Evolutionary conservation across 805 yeast genomes (phyloP), one percentile per base, ranked within the genome.

Genomic region (Blastobotrys peoriensis): DNA sequence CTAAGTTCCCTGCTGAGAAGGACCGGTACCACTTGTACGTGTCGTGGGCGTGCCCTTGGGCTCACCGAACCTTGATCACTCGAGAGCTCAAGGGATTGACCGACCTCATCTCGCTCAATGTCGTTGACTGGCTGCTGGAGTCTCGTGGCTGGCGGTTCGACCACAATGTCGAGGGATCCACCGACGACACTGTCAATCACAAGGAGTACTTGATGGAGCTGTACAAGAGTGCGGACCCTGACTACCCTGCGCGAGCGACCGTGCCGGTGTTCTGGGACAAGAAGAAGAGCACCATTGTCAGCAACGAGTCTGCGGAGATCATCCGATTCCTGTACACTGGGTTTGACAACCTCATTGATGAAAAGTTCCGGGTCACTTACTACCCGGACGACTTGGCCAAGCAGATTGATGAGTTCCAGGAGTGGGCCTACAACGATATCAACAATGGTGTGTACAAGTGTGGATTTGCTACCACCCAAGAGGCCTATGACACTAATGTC

Each of bases 261-360:
- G 98, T 91, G 28, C 98, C 98, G 1, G 85, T 89, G 2, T 70
- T 91, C 55, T 91, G 95, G 93, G 98, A 91, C 65, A 83, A 75
- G 58, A 81, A 89, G 66, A 74, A 76, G 25, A 66, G 78, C 44
- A 84, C 95, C 1, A 85, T 91, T 61, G 98, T 91, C 46, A 87
- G 78, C 68, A 91, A 91, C 64, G 98, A 91, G 65, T 82, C 94
- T 49, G 73, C 91, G 27, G 97, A 89, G 60, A 84, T 91, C 53
- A 78, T 93, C 54, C 76, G 97, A 55, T 84, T 88, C 70, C 69
- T 91, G 52, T 83, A 86, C 62, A 70, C 79, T 23, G 91, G 78
- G 43, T 87, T 88, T 61, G 75, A 73, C 52, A 71, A 65, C 15
- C 44, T 69, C 33, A 40, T 61, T 40, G 75, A 71, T 16, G 62